Conservation (phyloP, 2,329 filamentous ascomycete species). For the Colletotrichum coccodes region DNA sequence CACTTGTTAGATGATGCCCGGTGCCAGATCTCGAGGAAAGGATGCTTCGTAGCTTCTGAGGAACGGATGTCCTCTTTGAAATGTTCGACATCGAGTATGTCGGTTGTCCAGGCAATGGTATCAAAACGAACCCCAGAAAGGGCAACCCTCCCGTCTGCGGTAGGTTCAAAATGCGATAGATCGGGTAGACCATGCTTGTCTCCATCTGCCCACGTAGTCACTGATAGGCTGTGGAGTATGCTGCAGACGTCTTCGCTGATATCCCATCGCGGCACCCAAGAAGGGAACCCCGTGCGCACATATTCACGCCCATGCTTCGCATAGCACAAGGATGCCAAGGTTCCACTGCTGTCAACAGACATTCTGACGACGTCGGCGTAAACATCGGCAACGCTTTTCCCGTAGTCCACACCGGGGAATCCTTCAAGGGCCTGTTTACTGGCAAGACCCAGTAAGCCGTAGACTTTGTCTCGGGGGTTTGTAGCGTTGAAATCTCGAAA, state of each 20-base stretch:
- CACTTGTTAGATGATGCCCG: neutral
- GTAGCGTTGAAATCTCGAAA: constrained; percentile 12
- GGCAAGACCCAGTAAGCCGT: constrained; percentile 7
- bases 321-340: neutral
- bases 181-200: constrained; percentile 2
- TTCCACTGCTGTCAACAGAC: neutral
- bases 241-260: neutral
- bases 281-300: neutral
- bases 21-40: constrained; percentile 9
- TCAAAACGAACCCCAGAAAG: constrained; percentile 10
- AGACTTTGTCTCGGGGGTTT: constrained; percentile 15
- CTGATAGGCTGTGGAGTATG: neutral
- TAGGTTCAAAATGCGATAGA: neutral
- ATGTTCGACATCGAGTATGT: neutral
- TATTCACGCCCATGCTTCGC: neutral
- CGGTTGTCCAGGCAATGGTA: constrained; percentile 2
- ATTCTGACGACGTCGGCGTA: constrained; percentile 1
- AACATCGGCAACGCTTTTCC: neutral
- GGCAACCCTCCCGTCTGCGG: neutral
- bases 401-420: neutral
- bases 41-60: neutral
- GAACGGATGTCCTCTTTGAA: neutral
- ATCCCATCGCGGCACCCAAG: constrained; percentile 9
- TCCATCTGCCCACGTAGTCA: neutral
- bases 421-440: neutral